phyloP scores from a whole-genome alignment of 139 green algal genomes.

The Picochlorum sp. region DNA sequence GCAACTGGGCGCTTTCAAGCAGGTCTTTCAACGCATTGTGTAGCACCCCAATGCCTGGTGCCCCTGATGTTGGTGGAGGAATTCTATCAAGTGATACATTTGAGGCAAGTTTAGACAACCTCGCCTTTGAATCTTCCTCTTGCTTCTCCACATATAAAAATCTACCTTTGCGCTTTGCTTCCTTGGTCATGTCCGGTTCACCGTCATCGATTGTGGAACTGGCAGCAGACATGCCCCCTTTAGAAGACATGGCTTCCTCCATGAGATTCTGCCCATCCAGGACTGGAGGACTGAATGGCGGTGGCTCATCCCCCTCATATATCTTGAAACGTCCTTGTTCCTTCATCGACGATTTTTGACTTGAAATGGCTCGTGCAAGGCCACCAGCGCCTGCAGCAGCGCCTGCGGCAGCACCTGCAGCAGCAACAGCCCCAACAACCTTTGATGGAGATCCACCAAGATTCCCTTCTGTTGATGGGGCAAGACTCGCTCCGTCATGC shows the following conservation, averaged over 20 bases:
- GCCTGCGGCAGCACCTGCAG: background rate
- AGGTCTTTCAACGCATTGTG: slow-evolving; percentile 53
- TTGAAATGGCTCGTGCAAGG: slow-evolving; percentile 1
- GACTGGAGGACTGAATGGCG: slow-evolving; percentile 18
- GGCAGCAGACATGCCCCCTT: slow-evolving; percentile 2
- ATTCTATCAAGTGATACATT: slow-evolving; percentile 8
- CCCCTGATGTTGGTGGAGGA: slow-evolving; percentile 3
- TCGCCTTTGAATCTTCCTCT: slow-evolving; percentile 18
- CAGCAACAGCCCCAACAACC: background rate
- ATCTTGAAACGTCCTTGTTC: slow-evolving; percentile 67
- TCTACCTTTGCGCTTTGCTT: slow-evolving; percentile 57
- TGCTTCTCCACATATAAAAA: slow-evolving; percentile 76
- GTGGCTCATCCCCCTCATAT: slow-evolving; percentile 42
- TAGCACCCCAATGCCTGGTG: slow-evolving; percentile 13
- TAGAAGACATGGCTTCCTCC: slow-evolving; percentile 18
- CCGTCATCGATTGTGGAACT: background rate
- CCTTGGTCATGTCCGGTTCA: slow-evolving; percentile 14
- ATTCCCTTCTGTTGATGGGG: background rate
- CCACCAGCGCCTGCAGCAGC: background rate
- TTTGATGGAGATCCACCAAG: background rate
- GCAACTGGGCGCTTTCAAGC: slow-evolving; percentile 36
- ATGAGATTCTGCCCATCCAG: slow-evolving; percentile 29
- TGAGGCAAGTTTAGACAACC: slow-evolving; percentile 2
- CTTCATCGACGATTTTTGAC: slow-evolving; percentile 8
- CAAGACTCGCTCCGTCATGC: background rate